Evolutionary conservation across 2,329 filamentous ascomycete genomes (phyloP), one percentile per base, ranked within the genome.

Genomic region (Calonectria leucothoes): DNA sequence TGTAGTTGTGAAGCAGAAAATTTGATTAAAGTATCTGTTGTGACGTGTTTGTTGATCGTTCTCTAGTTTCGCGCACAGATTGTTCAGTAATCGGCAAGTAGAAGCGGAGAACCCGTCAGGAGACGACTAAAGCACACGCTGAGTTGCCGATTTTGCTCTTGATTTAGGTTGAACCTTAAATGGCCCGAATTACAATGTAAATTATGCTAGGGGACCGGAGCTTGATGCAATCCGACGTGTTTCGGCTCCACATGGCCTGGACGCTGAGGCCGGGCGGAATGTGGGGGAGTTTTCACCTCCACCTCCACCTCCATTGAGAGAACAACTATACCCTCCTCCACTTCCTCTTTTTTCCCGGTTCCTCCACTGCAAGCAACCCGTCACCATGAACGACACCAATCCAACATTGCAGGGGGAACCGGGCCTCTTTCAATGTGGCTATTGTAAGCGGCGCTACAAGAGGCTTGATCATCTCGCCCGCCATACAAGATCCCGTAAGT

Each of bases 401-500:
- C n/a, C 55, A 15, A 6, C 55, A 2, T 14, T 20, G 33, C 55
- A 25, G 31, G 23, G 55, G n/a, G 55, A 59, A 59, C 17, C 55
- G 33, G 65, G 65, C 23, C 20, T 42, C 23, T 67, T 55, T 23
- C 48, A 67, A 27, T 67, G 65, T 45, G 48, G 48, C 4, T 45
- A 33, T 57, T 67, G 65, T 20, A 67, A 55, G 25, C 45, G 49
- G 35, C 35, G 35, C 8, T 67, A 67, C 65, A 67, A 55, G 33
- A 49, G 65, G 25, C 25, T 39, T 25, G 65, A 67, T 31, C 49
- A 67, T n/a, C 35, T 68, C 20, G 37, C 66, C n/a, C 33, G 66
- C 10, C 66, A 68, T 45, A 29, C 37, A 25, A 37, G 66, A 31
- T 57, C 51, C n/a, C 66, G 66, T 61, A 25, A 20, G 66, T 48